These are phyloP conservation scores for Phytophthora pseudosyringae DNA, from an alignment of 352 stramenopile genomes.

Conservation along the genomic window DNA sequence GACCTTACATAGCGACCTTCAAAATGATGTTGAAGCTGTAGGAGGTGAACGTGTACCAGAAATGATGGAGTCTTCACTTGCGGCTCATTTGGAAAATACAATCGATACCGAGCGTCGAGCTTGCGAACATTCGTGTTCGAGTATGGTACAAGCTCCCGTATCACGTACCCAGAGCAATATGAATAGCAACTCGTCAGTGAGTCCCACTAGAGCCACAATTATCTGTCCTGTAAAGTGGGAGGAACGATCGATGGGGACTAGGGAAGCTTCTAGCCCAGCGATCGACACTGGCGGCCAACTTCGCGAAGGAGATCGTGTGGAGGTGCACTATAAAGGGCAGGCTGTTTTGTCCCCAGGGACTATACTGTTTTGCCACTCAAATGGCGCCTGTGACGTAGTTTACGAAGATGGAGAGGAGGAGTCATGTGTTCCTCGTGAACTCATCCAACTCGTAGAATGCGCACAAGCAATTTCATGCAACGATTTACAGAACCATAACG, in stretches of 20 bases:
- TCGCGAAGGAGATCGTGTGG: conserved; percentile 20
- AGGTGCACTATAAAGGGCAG: conserved; percentile 23
- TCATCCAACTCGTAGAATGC: conserved; percentile 26
- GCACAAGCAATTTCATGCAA: neutral
- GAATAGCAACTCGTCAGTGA: neutral
- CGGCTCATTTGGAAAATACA: neutral
- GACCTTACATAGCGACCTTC: neutral
- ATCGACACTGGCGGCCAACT: conserved; percentile 1
- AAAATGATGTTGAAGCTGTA: neutral
- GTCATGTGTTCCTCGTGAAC: conserved; percentile 24
- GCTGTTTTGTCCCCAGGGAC: conserved; percentile 12
- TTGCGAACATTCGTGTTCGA: neutral
- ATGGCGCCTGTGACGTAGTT: conserved; percentile 26
- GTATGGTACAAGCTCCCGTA: neutral
- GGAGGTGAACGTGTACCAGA: neutral
- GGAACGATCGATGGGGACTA: neutral
- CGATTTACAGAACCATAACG: neutral
- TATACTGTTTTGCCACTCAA: conserved; percentile 21
- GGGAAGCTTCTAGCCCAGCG: neutral
- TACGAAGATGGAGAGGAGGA: conserved; percentile 45
- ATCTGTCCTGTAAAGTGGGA: conserved; percentile 29
- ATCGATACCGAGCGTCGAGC: neutral
- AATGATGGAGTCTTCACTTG: too few species aligned
- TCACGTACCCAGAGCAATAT: neutral
- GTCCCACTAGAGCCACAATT: conserved; percentile 13